Evolutionary conservation across 1,139 yeast species (phyloP).

Genomic region (Sugiyamaella japonica): DNA sequence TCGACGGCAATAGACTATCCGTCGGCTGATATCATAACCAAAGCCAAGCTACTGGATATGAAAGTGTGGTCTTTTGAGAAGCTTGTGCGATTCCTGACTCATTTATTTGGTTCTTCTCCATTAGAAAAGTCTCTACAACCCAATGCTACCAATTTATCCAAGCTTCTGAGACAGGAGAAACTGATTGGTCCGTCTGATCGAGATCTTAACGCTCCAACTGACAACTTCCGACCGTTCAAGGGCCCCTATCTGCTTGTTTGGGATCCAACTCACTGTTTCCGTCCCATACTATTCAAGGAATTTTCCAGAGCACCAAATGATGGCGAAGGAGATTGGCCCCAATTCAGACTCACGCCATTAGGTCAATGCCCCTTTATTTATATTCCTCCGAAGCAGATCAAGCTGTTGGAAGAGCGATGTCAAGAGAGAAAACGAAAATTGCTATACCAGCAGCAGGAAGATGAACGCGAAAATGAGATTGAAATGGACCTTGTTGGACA

Average conservation of each 20-base stretch:
- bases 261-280: slow-evolving; percentile 73
- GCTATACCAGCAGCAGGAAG: background rate
- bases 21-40: slow-evolving; percentile 63
- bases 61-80: slow-evolving; percentile 91
- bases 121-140: slow-evolving; percentile 18
- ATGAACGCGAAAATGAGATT: slow-evolving; percentile 5
- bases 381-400: slow-evolving; percentile 40
- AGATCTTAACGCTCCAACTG: slow-evolving; percentile 81
- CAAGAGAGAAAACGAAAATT: slow-evolving; percentile 7
- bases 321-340: slow-evolving; percentile 55
- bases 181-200: slow-evolving; percentile 84
- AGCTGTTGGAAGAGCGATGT: slow-evolving; percentile 6
- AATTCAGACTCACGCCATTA: slow-evolving; percentile 37
- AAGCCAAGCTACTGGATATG: slow-evolving; percentile 60
- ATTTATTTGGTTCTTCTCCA: slow-evolving; percentile 55
- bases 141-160: slow-evolving; percentile 12
- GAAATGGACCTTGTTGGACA: background rate
- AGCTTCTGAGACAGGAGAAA: slow-evolving; percentile 76
- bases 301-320: slow-evolving; percentile 55
- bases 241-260: slow-evolving; percentile 75
- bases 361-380: slow-evolving; percentile 70
- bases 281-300: slow-evolving; percentile 83
- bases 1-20: slow-evolving; percentile 43
- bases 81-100: slow-evolving; percentile 73
- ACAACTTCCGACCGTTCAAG: slow-evolving; percentile 71